Base-by-base conservation (phyloP, 441 rosid species). In the Gossypium schwendimanii region DNA sequence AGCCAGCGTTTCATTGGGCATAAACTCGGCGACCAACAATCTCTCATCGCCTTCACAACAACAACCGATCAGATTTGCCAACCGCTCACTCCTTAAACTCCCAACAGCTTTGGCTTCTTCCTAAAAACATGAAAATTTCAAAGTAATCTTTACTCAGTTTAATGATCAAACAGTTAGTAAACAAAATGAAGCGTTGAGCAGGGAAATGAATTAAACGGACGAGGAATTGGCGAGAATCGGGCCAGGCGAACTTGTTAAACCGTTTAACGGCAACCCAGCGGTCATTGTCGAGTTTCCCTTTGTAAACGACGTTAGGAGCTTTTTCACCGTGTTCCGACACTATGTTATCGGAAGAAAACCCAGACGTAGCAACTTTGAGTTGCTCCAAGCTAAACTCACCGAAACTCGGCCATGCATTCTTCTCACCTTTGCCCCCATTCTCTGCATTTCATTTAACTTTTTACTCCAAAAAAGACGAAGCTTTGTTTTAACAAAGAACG, bases 91-190 rank as follows among this genome's bases (percentile, higher is more conserved):
- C 79, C 94, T 84, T 74, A 87, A 81, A 69, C 73, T 82, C 75
- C 94, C 94, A 1, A 89, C 94, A 21, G 91, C 62, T 79, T 75
- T 87, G 0, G 91, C 94, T 79, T 89, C 94, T 74, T 86, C 94
- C 94, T 89, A 65, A 49, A 15, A 64, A 54, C 21, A 41, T 4
- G 52, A 4, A 23, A 23, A 3, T 55, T 49, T 45, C 73, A 69
- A 63, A 15, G 2, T 31, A 4, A 50, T 3, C 14, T 47, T 68
- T 45, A 23, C 55, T 41, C 60, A 74, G 36, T 68, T 6, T 11
- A 20, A 55, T 14, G 44, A 50, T 9, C 4, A 70, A 70, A 21
- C 12, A 4, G 4, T 6, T 26, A 26, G 53, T 24, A 66, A 66
- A 28, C 54, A 3, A 58, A 63, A 61, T 12, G 17, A 26, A 41